Percentiles rank a stretch among this genome's conserved stretches.
phyloP scores from a whole-genome alignment of 2,329 filamentous ascomycete genomes.

The Claviceps purpurea region DNA sequence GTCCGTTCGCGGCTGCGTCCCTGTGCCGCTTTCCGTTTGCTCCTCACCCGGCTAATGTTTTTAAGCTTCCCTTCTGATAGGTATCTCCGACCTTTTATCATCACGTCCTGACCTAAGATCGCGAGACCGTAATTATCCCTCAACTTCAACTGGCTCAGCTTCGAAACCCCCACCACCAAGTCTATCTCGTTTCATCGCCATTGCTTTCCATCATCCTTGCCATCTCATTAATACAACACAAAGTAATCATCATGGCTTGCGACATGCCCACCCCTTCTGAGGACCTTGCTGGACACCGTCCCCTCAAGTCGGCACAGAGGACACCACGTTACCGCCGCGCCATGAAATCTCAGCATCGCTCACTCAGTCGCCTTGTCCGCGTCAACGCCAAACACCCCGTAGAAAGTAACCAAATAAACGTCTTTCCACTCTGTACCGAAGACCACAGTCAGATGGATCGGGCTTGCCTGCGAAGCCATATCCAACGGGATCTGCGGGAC shows the following conservation, averaged over 20 bases:
- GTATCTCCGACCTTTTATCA: background rate
- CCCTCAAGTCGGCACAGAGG: background rate
- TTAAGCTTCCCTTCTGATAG: too few relatives aligned
- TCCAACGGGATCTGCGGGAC: slow-evolving; percentile 6
- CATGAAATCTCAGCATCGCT: slow-evolving; percentile 3
- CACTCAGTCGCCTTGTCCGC: slow-evolving; percentile 16
- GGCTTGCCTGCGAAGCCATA: slow-evolving; percentile 6
- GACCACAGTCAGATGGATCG: slow-evolving; percentile 11
- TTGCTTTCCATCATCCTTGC: background rate
- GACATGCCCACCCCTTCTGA: background rate
- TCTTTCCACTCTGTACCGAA: slow-evolving; percentile 3
- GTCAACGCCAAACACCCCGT: slow-evolving; percentile 19
- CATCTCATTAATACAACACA: too few relatives aligned
- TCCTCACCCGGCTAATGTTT: too few relatives aligned
- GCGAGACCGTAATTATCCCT: too few relatives aligned
- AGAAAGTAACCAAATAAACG: slow-evolving; percentile 7
- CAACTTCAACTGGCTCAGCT: too few relatives aligned
- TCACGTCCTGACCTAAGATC: background rate
- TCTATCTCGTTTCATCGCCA: background rate
- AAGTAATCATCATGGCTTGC: background rate
- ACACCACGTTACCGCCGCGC: slow-evolving; percentile 1
- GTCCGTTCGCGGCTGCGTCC: background rate
- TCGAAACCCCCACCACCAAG: background rate
- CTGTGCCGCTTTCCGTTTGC: background rate
- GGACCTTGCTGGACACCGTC: background rate